Evolutionary conservation across 2,329 filamentous ascomycete genomes (phyloP).

Genomic region (Myriosclerotinia scirpicola): DNA sequence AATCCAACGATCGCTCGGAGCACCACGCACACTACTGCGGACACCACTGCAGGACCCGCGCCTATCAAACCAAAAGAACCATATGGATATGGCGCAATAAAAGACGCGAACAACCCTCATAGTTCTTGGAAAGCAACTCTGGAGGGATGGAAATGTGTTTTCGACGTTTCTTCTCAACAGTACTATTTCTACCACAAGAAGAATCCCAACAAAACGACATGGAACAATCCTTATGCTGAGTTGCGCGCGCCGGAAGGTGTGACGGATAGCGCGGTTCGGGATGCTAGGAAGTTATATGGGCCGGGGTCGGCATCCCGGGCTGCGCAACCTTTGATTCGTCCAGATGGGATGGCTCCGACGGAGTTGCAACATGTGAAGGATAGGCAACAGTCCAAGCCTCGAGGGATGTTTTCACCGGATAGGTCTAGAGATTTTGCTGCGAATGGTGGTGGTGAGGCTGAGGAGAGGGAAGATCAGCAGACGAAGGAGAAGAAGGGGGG

Average conservation of each 20-base stretch:
- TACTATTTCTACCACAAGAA: neutral
- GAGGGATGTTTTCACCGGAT: too few species aligned
- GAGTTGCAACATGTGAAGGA: neutral
- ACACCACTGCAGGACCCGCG: neutral
- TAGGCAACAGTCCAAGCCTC: neutral
- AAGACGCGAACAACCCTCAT: too few species aligned
- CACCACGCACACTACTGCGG: rapidly evolving
- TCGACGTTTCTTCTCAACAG: neutral
- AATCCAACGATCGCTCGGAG: neutral
- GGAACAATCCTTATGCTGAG: neutral
- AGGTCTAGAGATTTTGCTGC: neutral
- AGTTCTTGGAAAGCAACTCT: too few species aligned
- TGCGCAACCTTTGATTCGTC: neutral
- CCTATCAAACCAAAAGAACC: too few species aligned
- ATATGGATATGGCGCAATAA: too few species aligned
- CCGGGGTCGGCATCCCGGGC: too few species aligned
- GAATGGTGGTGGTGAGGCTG: neutral
- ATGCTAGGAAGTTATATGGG: neutral
- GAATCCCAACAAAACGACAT: neutral
- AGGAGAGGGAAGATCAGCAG: too few species aligned
- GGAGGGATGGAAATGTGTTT: neutral
- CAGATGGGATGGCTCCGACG: neutral
- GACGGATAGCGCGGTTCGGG: neutral
- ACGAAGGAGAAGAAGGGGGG: too few species aligned
- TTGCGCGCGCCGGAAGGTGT: neutral